Conservation (phyloP, 352 stramenopile genomes). For the Globisporangium irregulare region DNA sequence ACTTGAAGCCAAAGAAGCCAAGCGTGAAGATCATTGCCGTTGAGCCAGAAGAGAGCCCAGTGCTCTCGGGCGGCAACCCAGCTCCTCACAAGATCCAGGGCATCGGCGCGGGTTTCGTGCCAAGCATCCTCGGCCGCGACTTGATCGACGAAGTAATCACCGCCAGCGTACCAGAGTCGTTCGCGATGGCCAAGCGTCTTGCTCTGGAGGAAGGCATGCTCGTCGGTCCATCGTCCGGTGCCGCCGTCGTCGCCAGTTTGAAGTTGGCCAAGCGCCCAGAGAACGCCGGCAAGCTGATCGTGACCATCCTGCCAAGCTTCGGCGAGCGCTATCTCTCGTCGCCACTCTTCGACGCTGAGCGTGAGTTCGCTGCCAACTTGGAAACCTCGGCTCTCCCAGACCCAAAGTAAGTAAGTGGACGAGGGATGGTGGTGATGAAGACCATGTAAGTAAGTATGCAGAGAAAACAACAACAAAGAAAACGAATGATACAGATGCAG, state of each 20-base stretch:
- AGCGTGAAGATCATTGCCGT: conserved; percentile 81
- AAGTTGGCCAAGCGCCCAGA: conserved; percentile 79
- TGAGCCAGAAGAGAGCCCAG: conserved; percentile 79
- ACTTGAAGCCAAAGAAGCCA: conserved; percentile 87
- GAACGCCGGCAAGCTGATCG: conserved; percentile 85
- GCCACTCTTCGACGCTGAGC: conserved; percentile 75
- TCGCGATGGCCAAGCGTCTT: conserved; percentile 85
- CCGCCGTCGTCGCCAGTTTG: conserved; percentile 81
- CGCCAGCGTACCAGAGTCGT: conserved; percentile 72
- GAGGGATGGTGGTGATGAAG: neutral
- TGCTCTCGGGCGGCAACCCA: conserved; percentile 79
- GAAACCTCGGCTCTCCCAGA: conserved; percentile 43
- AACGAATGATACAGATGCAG: neutral
- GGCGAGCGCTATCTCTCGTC: conserved; percentile 87
- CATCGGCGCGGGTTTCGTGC: conserved; percentile 81
- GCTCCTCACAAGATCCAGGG: conserved; percentile 86
- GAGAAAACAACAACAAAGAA: neutral
- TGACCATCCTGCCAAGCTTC: conserved; percentile 89
- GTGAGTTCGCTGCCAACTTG: conserved; percentile 66
- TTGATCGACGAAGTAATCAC: conserved; percentile 91
- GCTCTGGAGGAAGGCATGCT: conserved; percentile 85
- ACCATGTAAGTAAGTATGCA: conserved; percentile 13
- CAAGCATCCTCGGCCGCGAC: conserved; percentile 72
- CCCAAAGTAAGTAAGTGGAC: conserved; percentile 9
- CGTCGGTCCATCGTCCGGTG: conserved; percentile 83